A percentile compares a stretch with the other conserved stretches of the same genome.
Evolutionary conservation across 345 rosid genomes (phyloP).

Genomic region (Cochlearia excelsa): DNA sequence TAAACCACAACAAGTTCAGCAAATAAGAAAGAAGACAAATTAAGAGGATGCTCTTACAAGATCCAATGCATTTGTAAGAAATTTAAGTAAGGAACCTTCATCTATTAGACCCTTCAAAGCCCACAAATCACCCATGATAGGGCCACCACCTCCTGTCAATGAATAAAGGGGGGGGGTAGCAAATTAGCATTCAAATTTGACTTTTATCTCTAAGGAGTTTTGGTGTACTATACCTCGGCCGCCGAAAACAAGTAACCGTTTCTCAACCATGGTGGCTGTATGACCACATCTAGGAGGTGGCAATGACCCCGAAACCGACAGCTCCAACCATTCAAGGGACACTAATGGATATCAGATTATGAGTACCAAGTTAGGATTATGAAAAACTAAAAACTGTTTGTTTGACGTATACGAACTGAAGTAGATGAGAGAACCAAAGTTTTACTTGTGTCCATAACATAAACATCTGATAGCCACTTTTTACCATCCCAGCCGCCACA

Average conservation of each 20-base stretch:
- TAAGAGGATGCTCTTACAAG: constrained; percentile 6
- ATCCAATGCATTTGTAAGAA: constrained; percentile 4
- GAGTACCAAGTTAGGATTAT: constrained; percentile 21
- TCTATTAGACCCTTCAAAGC: constrained; percentile 96
- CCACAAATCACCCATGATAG: constrained; percentile 99
- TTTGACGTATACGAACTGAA: no score
- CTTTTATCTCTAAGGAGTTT: not conserved
- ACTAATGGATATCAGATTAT: constrained; percentile 62
- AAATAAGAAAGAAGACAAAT: constrained; percentile 15
- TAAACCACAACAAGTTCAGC: constrained; percentile 31
- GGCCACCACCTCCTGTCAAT: constrained; percentile 89
- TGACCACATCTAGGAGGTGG: constrained; percentile 99
- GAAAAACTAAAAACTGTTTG: constrained; percentile 12
- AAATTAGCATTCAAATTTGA: not conserved
- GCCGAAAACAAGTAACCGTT: constrained; percentile 86
- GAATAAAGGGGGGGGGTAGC: constrained; percentile 6
- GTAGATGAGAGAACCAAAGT: constrained; percentile 23
- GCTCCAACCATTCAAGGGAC: constrained; percentile 96
- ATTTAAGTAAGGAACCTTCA: constrained; percentile 53
- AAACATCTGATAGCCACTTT: constrained; percentile 97
- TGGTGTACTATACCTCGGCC: constrained; percentile 71
- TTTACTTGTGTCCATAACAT: constrained; percentile 89
- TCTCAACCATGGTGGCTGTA: constrained; percentile 94
- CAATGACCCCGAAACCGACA: constrained; percentile 66
- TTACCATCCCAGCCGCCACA: constrained; percentile 99